phyloP scores from a whole-genome alignment of 2,329 filamentous ascomycete genomes.

The Trichoderma afroharzianum region DNA sequence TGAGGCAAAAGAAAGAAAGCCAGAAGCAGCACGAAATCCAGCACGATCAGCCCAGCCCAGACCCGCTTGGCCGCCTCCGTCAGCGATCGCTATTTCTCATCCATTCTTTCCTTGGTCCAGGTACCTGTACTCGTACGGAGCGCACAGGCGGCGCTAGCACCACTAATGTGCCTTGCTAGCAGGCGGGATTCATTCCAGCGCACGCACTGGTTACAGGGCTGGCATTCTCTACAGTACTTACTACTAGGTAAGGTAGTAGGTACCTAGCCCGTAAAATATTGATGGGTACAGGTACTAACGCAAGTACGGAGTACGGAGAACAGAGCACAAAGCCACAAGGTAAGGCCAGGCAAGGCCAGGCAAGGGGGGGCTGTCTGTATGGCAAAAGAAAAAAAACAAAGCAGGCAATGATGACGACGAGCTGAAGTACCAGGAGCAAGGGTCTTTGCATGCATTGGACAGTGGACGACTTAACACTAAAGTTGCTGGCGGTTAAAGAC shows the following conservation, averaged over 20 bases:
- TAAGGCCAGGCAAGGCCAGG: neutral
- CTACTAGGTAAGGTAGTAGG: too few relatives aligned
- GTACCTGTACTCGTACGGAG: neutral
- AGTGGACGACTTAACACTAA: neutral
- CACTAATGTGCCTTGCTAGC: neutral
- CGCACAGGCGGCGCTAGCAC: constrained; percentile 3
- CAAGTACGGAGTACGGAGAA: too few relatives aligned
- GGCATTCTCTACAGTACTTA: neutral
- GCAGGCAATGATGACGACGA: constrained; percentile 9
- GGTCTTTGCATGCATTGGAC: neutral
- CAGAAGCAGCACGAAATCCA: neutral
- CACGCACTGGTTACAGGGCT: neutral
- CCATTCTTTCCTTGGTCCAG: neutral
- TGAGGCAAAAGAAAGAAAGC: neutral
- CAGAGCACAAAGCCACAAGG: too few relatives aligned
- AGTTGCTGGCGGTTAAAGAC: neutral
- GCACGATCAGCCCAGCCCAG: neutral
- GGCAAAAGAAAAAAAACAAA: too few relatives aligned
- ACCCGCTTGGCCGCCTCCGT: neutral
- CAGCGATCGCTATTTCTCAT: neutral
- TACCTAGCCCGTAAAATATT: too few relatives aligned
- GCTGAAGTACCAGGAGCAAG: neutral
- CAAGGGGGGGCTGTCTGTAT: neutral
- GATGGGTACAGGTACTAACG: neutral
- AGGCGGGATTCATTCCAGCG: neutral